Percentiles rank a stretch among this genome's conserved stretches.
phyloP scores from a whole-genome alignment of 345 rosid genomes.

The Clausena lansium region DNA sequence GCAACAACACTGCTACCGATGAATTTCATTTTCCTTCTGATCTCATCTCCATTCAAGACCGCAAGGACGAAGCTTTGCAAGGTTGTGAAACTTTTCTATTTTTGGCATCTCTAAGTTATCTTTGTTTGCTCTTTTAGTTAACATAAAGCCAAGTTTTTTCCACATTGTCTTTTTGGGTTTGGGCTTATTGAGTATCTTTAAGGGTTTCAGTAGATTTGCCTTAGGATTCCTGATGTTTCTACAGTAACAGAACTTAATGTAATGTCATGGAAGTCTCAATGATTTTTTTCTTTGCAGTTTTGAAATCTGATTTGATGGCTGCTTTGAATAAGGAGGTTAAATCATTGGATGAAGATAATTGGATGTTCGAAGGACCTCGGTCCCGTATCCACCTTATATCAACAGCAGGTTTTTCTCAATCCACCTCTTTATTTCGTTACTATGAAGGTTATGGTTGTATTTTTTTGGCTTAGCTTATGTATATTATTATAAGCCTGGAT shows the following conservation, averaged over 20 bases:
- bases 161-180: too few species aligned
- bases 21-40: slow-evolving; percentile 68
- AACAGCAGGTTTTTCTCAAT: slow-evolving; percentile 53
- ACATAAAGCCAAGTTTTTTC: too few species aligned
- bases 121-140: neutral
- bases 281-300: slow-evolving; percentile 39
- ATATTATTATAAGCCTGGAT: neutral
- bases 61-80: slow-evolving; percentile 59
- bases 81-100: slow-evolving; percentile 27
- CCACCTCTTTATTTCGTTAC: neutral
- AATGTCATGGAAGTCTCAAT: neutral
- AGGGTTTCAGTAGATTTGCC: neutral
- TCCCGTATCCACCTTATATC: slow-evolving; percentile 77
- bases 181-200: neutral
- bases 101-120: neutral
- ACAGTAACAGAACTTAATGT: neutral
- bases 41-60: slow-evolving; percentile 60
- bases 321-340: slow-evolving; percentile 76
- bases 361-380: slow-evolving; percentile 94
- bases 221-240: neutral
- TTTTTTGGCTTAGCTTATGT: neutral
- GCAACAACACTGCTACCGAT: slow-evolving; percentile 48
- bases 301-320: slow-evolving; percentile 76
- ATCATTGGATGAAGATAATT: slow-evolving; percentile 85
- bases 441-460: neutral